Conservation (phyloP, 495 filamentous ascomycete species). For the Hypoxylon fuscum region DNA sequence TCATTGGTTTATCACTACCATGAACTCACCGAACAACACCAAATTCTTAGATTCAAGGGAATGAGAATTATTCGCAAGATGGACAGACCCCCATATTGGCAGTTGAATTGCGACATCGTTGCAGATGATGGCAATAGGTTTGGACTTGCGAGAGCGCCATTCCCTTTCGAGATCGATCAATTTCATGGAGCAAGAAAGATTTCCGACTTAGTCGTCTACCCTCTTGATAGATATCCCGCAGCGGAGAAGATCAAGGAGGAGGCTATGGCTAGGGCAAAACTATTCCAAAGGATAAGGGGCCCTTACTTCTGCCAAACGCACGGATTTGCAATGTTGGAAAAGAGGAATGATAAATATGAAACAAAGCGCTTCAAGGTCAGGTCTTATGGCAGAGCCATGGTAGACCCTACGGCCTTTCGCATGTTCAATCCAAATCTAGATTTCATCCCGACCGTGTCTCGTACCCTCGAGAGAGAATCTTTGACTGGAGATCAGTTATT, state of each 20-base stretch:
- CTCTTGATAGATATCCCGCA: neutral
- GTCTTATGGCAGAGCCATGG: slow-evolving; percentile 2
- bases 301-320: neutral
- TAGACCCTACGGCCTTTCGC: slow-evolving; percentile 1
- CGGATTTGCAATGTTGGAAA: neutral
- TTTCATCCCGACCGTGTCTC: neutral
- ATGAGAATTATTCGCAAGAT: neutral
- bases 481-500: slow-evolving; percentile 2
- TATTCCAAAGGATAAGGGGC: neutral
- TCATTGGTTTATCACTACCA: slow-evolving; percentile 1
- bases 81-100: neutral
- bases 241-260: neutral
- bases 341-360: neutral
- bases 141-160: neutral
- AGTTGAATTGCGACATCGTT: slow-evolving; percentile 2
- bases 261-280: neutral
- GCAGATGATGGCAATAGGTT: neutral
- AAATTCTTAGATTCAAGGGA: neutral
- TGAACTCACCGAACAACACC: neutral
- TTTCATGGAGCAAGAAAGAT: neutral
- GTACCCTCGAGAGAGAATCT: neutral
- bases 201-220: neutral
- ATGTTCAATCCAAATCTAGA: neutral
- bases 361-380: neutral
- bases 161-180: neutral